Evolutionary conservation across 257 asterid species (phyloP).

Genomic region (Solanum pimpinellifolium): DNA sequence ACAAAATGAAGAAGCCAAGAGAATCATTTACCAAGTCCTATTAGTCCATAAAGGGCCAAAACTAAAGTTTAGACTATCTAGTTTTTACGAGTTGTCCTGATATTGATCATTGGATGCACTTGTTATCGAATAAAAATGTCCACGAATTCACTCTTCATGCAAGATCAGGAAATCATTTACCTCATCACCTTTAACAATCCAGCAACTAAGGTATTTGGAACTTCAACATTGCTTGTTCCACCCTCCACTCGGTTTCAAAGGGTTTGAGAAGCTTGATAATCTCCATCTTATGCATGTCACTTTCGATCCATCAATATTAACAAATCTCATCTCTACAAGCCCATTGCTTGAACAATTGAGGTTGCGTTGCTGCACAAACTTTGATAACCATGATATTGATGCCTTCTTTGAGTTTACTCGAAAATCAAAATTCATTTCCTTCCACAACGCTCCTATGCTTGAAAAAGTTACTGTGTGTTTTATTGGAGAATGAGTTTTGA

Average conservation of each 20-base stretch:
- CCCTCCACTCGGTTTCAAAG: neutral
- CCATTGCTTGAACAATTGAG: neutral
- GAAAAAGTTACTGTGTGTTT: constrained; percentile 19
- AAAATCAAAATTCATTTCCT: neutral
- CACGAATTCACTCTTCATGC: no score
- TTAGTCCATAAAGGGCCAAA: no score
- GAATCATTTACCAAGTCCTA: no score
- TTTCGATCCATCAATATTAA: neutral
- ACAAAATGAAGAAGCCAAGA: no score
- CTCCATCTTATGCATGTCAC: neutral
- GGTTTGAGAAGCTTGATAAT: neutral
- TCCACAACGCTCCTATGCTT: neutral
- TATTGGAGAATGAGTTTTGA: constrained; percentile 25
- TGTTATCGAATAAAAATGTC: neutral
- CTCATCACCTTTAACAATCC: no score
- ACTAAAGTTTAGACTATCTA: no score
- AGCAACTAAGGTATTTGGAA: no score
- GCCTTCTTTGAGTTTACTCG: neutral
- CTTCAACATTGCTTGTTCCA: no score
- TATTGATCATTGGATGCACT: neutral
- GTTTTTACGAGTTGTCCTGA: neutral
- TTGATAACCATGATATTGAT: neutral
- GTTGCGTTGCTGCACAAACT: neutral
- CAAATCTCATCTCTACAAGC: neutral
- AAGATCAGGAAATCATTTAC: no score